A percentile compares a stretch with the other conserved stretches of the same genome.
phyloP scores from a whole-genome alignment of 176 grass and related monocot species.

The Musa troglodytarum region DNA sequence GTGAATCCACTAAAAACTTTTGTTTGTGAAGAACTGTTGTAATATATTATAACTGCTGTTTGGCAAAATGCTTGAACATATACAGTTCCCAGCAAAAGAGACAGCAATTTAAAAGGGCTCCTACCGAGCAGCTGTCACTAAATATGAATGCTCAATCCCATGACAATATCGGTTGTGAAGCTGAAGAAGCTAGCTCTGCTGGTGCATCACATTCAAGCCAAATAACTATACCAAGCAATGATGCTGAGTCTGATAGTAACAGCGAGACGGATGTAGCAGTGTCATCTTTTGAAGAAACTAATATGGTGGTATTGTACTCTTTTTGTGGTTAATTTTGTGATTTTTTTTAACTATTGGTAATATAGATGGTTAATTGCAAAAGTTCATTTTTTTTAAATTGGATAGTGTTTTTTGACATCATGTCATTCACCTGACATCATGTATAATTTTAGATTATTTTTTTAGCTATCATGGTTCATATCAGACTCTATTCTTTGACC shows the following conservation, averaged over 20 bases:
- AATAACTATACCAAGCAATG: conserved; percentile 19
- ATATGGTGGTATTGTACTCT: conserved; percentile 19
- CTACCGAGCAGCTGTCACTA: conserved; percentile 4
- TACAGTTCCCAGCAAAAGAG: conserved; percentile 32
- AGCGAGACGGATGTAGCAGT: conserved; percentile 20
- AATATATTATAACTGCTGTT: background rate
- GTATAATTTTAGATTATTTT: background rate
- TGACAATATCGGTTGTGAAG: background rate
- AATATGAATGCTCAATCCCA: conserved; percentile 15
- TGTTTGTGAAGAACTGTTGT: background rate
- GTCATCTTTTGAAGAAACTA: conserved; percentile 19
- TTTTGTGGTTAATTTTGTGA: background rate
- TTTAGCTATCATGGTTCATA: background rate
- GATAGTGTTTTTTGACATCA: background rate
- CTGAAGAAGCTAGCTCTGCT: conserved; percentile 15
- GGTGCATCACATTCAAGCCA: conserved; percentile 10
- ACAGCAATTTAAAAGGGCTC: conserved; percentile 18
- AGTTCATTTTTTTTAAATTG: background rate
- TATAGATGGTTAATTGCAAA: background rate
- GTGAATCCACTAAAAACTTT: too few species aligned
- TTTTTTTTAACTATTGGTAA: background rate
- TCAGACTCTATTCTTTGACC: background rate
- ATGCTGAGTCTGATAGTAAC: conserved; percentile 14
- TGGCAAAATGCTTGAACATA: background rate
- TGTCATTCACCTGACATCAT: background rate